Conservation (phyloP, 768 basidiomycete genomes). For the Agrocybe chaxingu region DNA sequence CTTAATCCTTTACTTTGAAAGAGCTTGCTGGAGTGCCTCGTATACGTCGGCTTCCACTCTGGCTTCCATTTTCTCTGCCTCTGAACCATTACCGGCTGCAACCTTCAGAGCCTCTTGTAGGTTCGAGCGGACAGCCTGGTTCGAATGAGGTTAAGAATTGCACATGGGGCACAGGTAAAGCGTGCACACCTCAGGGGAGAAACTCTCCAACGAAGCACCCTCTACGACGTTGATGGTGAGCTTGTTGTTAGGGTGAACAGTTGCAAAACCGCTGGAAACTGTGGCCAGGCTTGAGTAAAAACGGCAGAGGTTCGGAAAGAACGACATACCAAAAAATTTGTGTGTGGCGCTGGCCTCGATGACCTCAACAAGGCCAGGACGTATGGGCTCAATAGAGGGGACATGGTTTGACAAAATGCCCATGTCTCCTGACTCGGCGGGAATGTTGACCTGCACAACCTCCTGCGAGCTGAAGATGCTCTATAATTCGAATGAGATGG, state of each 20-base stretch:
- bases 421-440: conserved; percentile 96
- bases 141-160: neutral
- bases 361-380: conserved; percentile 93
- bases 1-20: conserved; percentile 38
- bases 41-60: conserved; percentile 95
- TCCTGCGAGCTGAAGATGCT: conserved; percentile 87
- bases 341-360: conserved; percentile 79
- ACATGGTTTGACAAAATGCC: conserved; percentile 99
- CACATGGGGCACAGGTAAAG: neutral
- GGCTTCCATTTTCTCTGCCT: conserved; percentile 92
- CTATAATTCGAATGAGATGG: conserved; percentile 38
- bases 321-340: conserved; percentile 95
- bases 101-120: conserved; percentile 87
- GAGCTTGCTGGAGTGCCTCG: conserved; percentile 88
- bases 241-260: conserved; percentile 95
- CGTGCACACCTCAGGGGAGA: conserved; percentile 78
- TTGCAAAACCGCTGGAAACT: conserved; percentile 98
- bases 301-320: neutral
- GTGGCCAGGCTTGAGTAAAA: conserved; percentile 3
- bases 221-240: conserved; percentile 97
- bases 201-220: conserved; percentile 87
- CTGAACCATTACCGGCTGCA: conserved; percentile 77
- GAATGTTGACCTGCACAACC: conserved; percentile 93
- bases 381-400: conserved; percentile 92
- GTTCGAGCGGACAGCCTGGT: conserved; percentile 84